Percentiles rank a stretch among this genome's conserved stretches.
phyloP scores from a whole-genome alignment of 495 filamentous ascomycete species.

The Trichoderma gamsii region DNA sequence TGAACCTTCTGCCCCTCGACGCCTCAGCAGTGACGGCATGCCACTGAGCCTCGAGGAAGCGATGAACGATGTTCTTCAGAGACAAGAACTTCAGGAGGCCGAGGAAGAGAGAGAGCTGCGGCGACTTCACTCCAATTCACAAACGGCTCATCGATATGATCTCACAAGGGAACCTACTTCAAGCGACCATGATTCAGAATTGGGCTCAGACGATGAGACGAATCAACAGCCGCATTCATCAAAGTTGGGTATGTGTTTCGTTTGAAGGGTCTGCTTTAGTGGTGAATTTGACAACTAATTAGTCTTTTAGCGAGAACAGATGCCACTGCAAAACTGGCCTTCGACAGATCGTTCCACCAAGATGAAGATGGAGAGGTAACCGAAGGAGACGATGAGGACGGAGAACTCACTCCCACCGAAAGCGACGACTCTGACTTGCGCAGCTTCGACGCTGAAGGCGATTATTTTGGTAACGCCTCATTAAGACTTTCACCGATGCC shows the following conservation, averaged over 20 bases:
- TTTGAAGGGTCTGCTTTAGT: neutral
- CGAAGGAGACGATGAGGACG: slow-evolving; percentile 4
- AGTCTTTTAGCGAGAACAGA: neutral
- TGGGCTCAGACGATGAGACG: neutral
- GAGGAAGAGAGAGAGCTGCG: neutral
- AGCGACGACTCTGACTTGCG: slow-evolving; percentile 1
- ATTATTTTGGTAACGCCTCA: slow-evolving; percentile 5
- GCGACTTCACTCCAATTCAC: neutral
- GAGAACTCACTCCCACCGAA: neutral
- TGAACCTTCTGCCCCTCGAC: neutral
- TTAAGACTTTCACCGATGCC: slow-evolving; percentile 3
- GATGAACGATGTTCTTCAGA: neutral
- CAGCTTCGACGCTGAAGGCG: slow-evolving; percentile 12
- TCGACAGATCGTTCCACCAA: neutral
- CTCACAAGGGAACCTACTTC: neutral
- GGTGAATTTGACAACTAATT: neutral
- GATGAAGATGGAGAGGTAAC: neutral
- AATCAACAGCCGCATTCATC: neutral
- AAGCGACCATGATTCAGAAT: neutral
- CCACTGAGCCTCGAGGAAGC: neutral
- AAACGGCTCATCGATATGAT: neutral
- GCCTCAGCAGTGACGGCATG: neutral
- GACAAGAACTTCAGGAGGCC: slow-evolving; percentile 10
- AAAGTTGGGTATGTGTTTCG: neutral
- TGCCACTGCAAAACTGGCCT: neutral